Base-by-base conservation (phyloP, 2,329 filamentous ascomycete genomes). In the Aureobasidium namibiae region DNA sequence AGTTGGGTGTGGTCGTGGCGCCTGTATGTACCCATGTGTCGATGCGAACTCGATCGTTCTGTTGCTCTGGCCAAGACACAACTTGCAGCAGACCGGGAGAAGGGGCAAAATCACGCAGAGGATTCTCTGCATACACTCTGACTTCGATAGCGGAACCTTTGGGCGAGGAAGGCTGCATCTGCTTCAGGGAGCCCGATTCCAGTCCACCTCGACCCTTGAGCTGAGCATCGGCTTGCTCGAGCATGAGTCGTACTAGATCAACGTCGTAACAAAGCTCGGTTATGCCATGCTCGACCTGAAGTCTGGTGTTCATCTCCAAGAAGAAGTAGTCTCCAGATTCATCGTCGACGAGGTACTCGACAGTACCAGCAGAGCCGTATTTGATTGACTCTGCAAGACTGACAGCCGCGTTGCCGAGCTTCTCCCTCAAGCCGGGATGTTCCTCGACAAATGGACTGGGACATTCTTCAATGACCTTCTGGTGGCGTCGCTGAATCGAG, bases 391-490 rank as follows among this genome's bases (percentile, higher is more conserved):
- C 75, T 0, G 80, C 80, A 18, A 84, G 74, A n/a, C 84, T 82
- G 4, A 95, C 87, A 3, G 91, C 89, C 13, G 87, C 80, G 3
- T 85, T 84, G 1, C 76, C 72, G 13, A 83, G 82, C 81, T 70
- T 84, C 80, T 75, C 82, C 71, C 67, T 86, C 78, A 83, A 84
- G 80, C 71, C 70, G 0, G 71, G 70, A 56, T 78, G 73, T 42
- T 67, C 73, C 50, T 74, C 72, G 0, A 83, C 74, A 61, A 86
- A 85, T 0, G 90, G 90, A 14, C 89, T 90, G 0, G 91, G 91
- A 3, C 88, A 91, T 73, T 96, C 91, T 70, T 96, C 91, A 23
- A 96, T 81, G 42, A 95, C 88, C 75, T 96, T 96, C 70, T 96
- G 91, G 69, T 96, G 90, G 41, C 91, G 78, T 63, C 91, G 78